phyloP scores from a whole-genome alignment of 106 monocot species.

The Phalaenopsis aphrodite region DNA sequence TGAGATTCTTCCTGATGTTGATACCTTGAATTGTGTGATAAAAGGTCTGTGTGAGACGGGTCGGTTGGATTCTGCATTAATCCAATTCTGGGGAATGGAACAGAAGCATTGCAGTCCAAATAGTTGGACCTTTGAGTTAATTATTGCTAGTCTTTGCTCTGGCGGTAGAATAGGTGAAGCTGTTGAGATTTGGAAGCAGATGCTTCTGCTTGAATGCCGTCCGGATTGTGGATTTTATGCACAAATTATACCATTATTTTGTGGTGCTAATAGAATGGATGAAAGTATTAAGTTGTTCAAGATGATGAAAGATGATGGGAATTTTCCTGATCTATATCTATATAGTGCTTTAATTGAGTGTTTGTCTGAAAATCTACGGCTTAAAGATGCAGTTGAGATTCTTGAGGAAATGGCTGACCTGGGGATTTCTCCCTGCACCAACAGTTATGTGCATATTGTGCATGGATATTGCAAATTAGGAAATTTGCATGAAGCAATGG shows the following conservation, averaged over 20 bases:
- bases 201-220: constrained; percentile 31
- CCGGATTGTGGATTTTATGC: constrained; percentile 28
- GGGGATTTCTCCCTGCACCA: constrained; percentile 16
- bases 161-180: constrained; percentile 35
- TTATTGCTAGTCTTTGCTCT: constrained; percentile 37
- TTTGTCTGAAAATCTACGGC: constrained; percentile 27
- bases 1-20: constrained; percentile 44
- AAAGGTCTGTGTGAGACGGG: constrained; percentile 26
- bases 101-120: constrained; percentile 49
- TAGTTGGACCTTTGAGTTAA: constrained; percentile 44
- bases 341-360: constrained; percentile 20
- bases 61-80: constrained; percentile 36
- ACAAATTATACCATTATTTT: constrained; percentile 26
- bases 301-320: constrained; percentile 32
- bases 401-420: constrained; percentile 37
- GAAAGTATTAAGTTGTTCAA: constrained; percentile 40
- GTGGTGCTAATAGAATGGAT: constrained; percentile 24
- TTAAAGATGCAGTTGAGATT: constrained; percentile 38
- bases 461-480: constrained; percentile 35
- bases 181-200: constrained; percentile 32
- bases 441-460: constrained; percentile 32
- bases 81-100: constrained; percentile 51
- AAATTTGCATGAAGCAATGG: constrained; percentile 29
- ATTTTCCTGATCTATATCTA: constrained; percentile 16
- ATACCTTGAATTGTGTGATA: constrained; percentile 56